Evolutionary conservation across 345 rosid genomes (phyloP).

Genomic region (Linum lewisii): DNA sequence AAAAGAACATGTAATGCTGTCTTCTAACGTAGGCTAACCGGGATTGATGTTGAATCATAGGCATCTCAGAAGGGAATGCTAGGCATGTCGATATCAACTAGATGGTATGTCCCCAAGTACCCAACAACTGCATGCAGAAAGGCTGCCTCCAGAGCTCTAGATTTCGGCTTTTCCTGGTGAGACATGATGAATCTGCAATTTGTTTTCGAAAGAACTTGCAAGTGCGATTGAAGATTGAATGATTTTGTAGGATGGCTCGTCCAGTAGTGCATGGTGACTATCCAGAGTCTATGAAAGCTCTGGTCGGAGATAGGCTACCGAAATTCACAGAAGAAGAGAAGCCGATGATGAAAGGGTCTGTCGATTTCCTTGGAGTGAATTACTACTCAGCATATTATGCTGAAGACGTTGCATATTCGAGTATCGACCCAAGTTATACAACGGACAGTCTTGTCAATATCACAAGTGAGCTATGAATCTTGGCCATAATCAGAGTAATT

Average conservation of each 20-base stretch:
- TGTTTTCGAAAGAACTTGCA: neutral
- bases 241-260: constrained; percentile 6
- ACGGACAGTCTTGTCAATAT: neutral
- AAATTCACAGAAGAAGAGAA: constrained; percentile 7
- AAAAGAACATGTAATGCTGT: too few species aligned
- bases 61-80: neutral
- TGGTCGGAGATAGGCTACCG: constrained; percentile 12
- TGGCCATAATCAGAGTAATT: neutral
- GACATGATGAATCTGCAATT: neutral
- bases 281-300: constrained; percentile 4
- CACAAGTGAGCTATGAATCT: neutral
- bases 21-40: neutral
- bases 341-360: constrained; percentile 7
- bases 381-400: constrained; percentile 14
- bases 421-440: neutral
- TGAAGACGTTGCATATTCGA: neutral
- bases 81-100: neutral
- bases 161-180: neutral
- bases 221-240: neutral
- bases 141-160: neutral
- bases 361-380: constrained; percentile 17
- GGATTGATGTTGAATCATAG: neutral
- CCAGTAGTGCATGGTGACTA: constrained; percentile 18
- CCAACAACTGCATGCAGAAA: neutral
- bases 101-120: neutral